Evolutionary conservation across 2,329 filamentous ascomycete genomes (phyloP), one percentile per base, ranked within the genome.

Genomic region (Cordyceps tenuipes): DNA sequence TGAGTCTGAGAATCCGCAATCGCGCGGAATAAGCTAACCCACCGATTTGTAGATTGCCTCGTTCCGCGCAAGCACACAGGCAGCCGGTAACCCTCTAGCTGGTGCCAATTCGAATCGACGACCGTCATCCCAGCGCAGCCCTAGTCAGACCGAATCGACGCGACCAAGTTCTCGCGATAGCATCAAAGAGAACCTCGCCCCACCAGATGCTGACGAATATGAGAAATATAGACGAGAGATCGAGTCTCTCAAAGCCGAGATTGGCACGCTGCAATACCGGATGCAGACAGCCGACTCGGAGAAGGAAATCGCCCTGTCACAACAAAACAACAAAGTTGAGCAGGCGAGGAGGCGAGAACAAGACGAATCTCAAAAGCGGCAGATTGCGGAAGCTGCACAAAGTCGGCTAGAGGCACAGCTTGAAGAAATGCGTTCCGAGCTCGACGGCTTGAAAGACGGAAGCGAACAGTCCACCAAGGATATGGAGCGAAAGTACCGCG

Each of bases 231-330:
- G 79, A 53, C 79, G 75, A 59, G 76, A 77, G 41, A 82, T 81
- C 62, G 92, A 97, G 68, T 88, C 92, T 64, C 80, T 97, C 29
- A 92, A 93, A 69, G 90, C 93, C 2, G 91, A 97, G 73, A 79
- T 97, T 47, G 94, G 92, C 63, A 90, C 91, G 0, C 77, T 97
- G 55, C 87, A 87, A 63, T 99, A 97, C 75, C 90, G 93, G 61
- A 81, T 96, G 65, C 89, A 91, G 68, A 93, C 89, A 19, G 77
- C 90, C 57, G 92, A 93, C 67, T 90, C 96, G 66, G 93, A 97
- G 69, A 87, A 89, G 66, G 91, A 96, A 61, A 82, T 97, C 67
- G 79, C 86, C 52, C 81, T 85, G 10, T 79, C 96, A 17, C 86
- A 90, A 63, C 89, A 94, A 66, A 88, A 91, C 64, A 89, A 90